phyloP scores from a whole-genome alignment of 2,329 filamentous ascomycete genomes.

The Nemania diffusa region DNA sequence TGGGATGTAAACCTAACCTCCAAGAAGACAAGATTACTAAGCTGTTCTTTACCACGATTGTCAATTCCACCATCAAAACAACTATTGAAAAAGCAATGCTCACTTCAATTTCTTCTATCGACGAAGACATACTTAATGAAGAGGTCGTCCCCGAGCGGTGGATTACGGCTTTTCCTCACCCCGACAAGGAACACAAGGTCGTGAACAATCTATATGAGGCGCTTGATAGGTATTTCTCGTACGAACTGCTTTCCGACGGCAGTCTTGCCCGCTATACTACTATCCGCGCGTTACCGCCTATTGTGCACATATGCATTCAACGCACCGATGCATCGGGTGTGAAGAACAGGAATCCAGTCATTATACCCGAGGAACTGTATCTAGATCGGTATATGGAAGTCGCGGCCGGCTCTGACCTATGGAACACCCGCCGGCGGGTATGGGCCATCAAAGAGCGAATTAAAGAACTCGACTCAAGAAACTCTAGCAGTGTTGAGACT shows the following conservation, averaged over 20 bases:
- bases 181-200: conserved; percentile 57
- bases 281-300: conserved; percentile 80
- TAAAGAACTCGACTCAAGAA: conserved; percentile 49
- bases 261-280: conserved; percentile 73
- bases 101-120: conserved; percentile 43
- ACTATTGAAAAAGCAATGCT: conserved; percentile 39
- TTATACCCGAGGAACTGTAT: conserved; percentile 83
- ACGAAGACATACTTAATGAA: conserved; percentile 58
- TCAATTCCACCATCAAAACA: conserved; percentile 68
- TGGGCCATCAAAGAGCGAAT: conserved; percentile 80
- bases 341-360: conserved; percentile 82
- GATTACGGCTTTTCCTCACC: conserved; percentile 66
- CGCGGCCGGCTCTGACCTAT: conserved; percentile 67
- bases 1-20: conserved; percentile 71
- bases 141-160: conserved; percentile 71
- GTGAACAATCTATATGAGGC: conserved; percentile 79
- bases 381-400: conserved; percentile 89
- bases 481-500: conserved; percentile 3
- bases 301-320: conserved; percentile 90
- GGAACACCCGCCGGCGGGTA: conserved; percentile 71
- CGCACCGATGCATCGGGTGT: conserved; percentile 77
- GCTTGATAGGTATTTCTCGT: conserved; percentile 85
- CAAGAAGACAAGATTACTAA: conserved; percentile 84
- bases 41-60: conserved; percentile 71
- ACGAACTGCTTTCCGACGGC: conserved; percentile 76